Conservation (phyloP, 75 land plant species). For the Cunninghamia lanceolata region DNA sequence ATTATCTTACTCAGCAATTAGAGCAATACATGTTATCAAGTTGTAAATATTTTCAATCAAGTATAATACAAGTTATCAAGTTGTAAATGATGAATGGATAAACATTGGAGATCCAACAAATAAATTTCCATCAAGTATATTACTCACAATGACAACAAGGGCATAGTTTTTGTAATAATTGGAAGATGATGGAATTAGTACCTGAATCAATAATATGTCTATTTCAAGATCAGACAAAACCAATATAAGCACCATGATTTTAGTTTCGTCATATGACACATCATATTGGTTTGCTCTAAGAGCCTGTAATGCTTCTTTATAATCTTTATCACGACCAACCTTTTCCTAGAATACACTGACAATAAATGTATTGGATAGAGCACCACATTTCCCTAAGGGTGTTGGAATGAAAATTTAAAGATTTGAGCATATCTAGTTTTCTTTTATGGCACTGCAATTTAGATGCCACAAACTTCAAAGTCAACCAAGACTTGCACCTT, state of each 20-base stretch:
- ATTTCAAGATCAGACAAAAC: not conserved
- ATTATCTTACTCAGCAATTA: too few relatives aligned
- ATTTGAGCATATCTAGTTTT: not conserved
- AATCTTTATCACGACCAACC: constrained; percentile 35
- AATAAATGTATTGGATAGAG: not conserved
- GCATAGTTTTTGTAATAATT: constrained; percentile 31
- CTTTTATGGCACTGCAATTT: not conserved
- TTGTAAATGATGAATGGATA: not conserved
- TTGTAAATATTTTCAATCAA: not conserved
- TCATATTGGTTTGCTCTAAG: constrained; percentile 43
- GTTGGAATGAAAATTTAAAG: not conserved
- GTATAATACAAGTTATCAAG: not conserved
- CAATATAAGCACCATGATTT: constrained; percentile 23
- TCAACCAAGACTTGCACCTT: not conserved
- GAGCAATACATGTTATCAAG: not conserved
- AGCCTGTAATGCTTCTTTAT: constrained; percentile 35
- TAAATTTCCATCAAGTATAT: not conserved
- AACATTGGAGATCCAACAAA: not conserved
- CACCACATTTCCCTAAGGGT: not conserved
- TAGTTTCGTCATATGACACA: constrained; percentile 43
- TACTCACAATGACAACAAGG: constrained; percentile 51
- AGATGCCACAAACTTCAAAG: too few relatives aligned
- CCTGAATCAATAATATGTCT: constrained; percentile 12
- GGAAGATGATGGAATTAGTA: constrained; percentile 15
- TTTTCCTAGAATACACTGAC: constrained; percentile 41